Base-by-base conservation (phyloP, 2,329 filamentous ascomycete genomes). In the Botrytis cinerea region DNA sequence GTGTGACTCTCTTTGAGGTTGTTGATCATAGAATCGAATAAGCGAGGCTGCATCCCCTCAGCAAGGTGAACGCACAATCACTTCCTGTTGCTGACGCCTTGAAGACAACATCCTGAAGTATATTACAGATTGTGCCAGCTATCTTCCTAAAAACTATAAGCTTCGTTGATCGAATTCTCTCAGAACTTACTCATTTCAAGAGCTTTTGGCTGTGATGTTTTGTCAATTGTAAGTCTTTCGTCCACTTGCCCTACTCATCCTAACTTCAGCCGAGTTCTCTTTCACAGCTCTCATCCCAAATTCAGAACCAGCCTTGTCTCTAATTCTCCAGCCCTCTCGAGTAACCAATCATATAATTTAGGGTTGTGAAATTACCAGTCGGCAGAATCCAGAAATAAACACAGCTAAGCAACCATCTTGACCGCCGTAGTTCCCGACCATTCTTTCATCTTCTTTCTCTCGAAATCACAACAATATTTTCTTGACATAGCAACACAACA, bases 41-140 rank as follows among this genome's bases (percentile, higher is more conserved):
- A 69, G 66, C 48, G 66, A 69, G 51, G n/a, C 48, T 69, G 18
- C n/a, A 25, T 28, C 66, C 38, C 66, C 48, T 69, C 10, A 45
- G 35, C 35, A 10, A 25, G 10, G 20, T 57, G 35, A 45, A 4
- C 20, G 5, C 2, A 32, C 22, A 38, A 25, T 32, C 25, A 57
- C 1, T 57, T 43, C 2, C 1, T 57, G 18, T 45, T 57, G 10
- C 10, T 2, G 7, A 2, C 8, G 10, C 25, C 10, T 16, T n/a
- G 9, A 43, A 14, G 16, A 43, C 18, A 9, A 4, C 20, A 22
- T 12, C 6, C 2, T 43, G 38, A 20, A 43, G 9, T 28, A 8
- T 1, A 69, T 16, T 2, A 43, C 2, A 28, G 1, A 18, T 0
- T 57, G 4, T 14, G 28, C 48, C 46, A 25, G 32, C 10, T 5